Base-by-base conservation (phyloP, 768 basidiomycete species). In the Phanerochaete sordida region DNA sequence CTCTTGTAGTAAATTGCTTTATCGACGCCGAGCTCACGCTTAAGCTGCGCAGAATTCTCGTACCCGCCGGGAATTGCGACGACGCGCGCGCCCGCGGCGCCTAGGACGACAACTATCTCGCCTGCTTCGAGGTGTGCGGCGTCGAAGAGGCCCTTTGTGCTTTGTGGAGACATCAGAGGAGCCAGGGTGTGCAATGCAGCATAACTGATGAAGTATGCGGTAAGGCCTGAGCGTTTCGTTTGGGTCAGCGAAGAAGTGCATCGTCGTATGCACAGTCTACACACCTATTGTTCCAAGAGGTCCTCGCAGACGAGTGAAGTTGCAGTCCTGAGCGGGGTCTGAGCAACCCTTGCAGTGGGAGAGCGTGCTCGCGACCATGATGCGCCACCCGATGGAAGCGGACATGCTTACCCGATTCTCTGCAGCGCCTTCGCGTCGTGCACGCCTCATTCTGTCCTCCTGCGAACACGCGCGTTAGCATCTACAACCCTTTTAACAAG, bases 31-130 rank as follows among this genome's bases (percentile, higher is more conserved):
- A 96, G 72, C 49, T 95, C 91, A 39, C 85, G 79, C 70, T 85
- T 81, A n/a, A 98, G 82, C 87, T 91, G 94, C 4, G 79, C 76
- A 69, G 91, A 91, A 71, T 98, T 98, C 21, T 93, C 91, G 6
- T 78, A 68, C 0, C 84, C 84, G 26, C 96, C 95, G 0, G 94
- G 94, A 66, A 97, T 91, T 11, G 86, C 96, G 62, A 92, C 85
- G 48, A 98, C 95, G 57, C 82, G 88, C 50, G 90, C 91, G 58
- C 95, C 95, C 8, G 96, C 95, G 1, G 95, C 95, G 23, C 93
- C 95, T 0, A 92, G 92, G 12, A 88, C 88, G 24, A 98, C 81
- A 50, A 96, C 82, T 0, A 83, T 91, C 61, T 98, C 94, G 13
- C 94, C 93, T 0, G 86, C 72, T 70, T 95, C 90, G 67, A 95